Evolutionary conservation across 1,284 basidiomycete species (phyloP), one percentile per base, ranked within the genome.

Genomic region (Malassezia japonica): DNA sequence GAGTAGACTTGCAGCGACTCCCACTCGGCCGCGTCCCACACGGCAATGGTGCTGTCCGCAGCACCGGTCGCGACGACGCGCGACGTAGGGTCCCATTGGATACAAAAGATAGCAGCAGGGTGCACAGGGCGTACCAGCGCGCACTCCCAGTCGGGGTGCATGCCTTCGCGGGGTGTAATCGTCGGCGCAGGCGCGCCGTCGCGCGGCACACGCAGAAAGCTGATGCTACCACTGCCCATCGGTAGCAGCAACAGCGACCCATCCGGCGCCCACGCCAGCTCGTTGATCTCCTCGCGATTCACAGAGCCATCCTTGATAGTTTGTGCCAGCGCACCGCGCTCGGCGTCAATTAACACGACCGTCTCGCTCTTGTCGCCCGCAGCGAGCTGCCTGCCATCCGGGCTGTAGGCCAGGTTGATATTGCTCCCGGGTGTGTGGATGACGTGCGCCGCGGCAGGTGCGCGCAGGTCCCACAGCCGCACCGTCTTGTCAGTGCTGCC

Each of bases 351-450:
- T 18, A 69, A 54, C 4, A 57, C 60, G 1, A 71, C 59, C 0
- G 60, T 67, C 50, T 71, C 68, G 16, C 46, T 44, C 38, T 65
- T 63, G 33, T 71, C 67, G 4, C 65, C 65, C 2, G 64, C 60
- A 0, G 67, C 66, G 0, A 69, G n/a, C n/a, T 52, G 51, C 16
- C 60, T 29, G 0, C 68, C 68, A 6, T 37, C 15, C 0, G 68
- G 68, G 47, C 64, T 62, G 41, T 60, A 71, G 9, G 57, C 43
- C 13, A 71, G 45, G 35, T 71, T 71, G 50, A 67, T 64, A 38
- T 71, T 69, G 3, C 55, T 32, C 0, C 62, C 64, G 0, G 62
- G 57, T 0, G 65, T 71, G 0, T 9, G 6, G 2, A 60, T 41
- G 0, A 52, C 39, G 3, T 31, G 34, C 1, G 42, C 31, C 10